Evolutionary conservation across 2,329 filamentous ascomycete genomes (phyloP), one percentile per base, ranked within the genome.

Genomic region (Nemania sp.): DNA sequence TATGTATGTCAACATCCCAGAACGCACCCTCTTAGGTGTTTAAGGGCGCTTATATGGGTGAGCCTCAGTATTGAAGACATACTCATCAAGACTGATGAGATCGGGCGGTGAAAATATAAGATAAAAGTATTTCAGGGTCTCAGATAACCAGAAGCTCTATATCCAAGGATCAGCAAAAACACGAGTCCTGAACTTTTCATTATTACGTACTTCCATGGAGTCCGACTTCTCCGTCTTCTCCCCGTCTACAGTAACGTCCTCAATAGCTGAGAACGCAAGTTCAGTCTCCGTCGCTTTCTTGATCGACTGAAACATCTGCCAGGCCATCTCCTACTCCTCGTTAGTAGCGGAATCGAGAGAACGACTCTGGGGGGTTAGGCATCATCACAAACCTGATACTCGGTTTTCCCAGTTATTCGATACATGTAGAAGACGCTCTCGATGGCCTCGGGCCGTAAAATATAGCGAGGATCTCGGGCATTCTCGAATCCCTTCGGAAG

Each of bases 131-230:
- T 90, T 91, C 64, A 90, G 75, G n/a, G 88, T 91, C 79, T 90
- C 88, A 1, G 86, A 87, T 71, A 88, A 80, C 86, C 88, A 91
- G 73, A 89, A 90, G 63, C 84, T 88, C 76, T 90, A 86, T 32
- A 4, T 24, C 18, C 51, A 49, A 2, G 55, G 8, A 26, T 55
- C 13, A 54, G 54, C 38, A 47, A 32, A 53, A 20, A 20, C 27
- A 38, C 20, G 26, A 35, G 13, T 7, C 54, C 22, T 29, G 5
- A 38, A 26, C 27, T 47, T n/a, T 22, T 32, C 26, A 7, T 18
- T 11, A 54, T 59, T 20, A 72, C 70, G 59, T 63, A 76, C 75
- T 70, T 77, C 75, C 76, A 78, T 78, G 11, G 61, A 67, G 26
- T 70, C 64, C 3, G 11, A 13, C 49, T 65, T 70, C 53, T 69